Conservation (phyloP, 306 rosid genomes). For the Prunus salicina region DNA sequence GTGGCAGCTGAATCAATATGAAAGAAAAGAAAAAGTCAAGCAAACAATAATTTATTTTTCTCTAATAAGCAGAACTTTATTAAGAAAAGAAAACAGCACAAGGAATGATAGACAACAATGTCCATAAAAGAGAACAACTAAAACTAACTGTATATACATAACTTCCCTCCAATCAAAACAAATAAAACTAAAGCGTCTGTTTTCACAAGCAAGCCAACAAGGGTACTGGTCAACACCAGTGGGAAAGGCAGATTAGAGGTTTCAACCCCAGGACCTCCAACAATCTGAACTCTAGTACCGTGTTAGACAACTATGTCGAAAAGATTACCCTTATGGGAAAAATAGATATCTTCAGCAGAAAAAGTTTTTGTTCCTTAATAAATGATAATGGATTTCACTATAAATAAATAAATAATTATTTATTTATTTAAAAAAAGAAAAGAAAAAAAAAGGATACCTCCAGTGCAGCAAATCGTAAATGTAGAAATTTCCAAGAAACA, state of each 20-base stretch:
- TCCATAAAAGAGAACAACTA: background rate
- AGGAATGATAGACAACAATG: background rate
- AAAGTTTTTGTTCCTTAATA: background rate
- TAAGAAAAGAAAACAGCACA: background rate
- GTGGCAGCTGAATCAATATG: conserved; percentile 57
- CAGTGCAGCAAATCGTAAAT: conserved; percentile 48
- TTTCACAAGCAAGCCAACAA: background rate
- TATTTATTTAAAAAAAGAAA: background rate
- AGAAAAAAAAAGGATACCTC: conserved; percentile 38
- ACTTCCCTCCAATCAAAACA: background rate
- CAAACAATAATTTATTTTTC: background rate
- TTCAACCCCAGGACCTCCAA: background rate
- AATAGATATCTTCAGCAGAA: background rate
- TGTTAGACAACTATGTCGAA: background rate
- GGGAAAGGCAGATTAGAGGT: no score
- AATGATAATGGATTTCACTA: background rate
- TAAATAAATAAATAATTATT: no score
- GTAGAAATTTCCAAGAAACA: conserved; percentile 44
- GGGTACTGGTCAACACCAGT: no score
- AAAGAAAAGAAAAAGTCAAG: conserved; percentile 13
- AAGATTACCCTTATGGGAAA: background rate
- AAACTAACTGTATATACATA: background rate
- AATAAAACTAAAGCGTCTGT: background rate
- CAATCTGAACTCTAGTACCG: background rate
- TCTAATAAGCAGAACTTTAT: background rate